A percentile compares a stretch with the other conserved stretches of the same genome.
phyloP scores from a whole-genome alignment of 2,329 filamentous ascomycete species.

The Zalaria obscura region DNA sequence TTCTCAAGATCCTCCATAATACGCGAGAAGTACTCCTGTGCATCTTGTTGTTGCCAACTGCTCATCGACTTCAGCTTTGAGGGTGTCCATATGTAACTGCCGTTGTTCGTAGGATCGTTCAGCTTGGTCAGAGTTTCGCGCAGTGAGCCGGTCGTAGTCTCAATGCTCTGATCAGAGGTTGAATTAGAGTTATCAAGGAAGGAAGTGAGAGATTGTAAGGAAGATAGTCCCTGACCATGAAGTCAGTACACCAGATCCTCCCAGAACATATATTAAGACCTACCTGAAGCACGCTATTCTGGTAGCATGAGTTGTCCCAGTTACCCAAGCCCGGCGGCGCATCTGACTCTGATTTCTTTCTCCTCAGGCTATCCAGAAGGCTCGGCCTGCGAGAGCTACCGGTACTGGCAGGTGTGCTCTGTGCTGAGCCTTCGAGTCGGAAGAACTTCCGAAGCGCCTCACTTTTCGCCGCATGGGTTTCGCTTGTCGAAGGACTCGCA shows the following conservation, averaged over 20 bases:
- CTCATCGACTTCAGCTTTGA: slow-evolving; percentile 77
- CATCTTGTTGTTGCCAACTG: slow-evolving; percentile 92
- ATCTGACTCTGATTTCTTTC: slow-evolving; percentile 10
- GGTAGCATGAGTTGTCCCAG: slow-evolving; percentile 91
- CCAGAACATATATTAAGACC: no score
- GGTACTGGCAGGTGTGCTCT: neutral
- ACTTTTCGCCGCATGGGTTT: slow-evolving; percentile 21
- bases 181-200: slow-evolving; percentile 10
- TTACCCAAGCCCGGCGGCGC: slow-evolving; percentile 61
- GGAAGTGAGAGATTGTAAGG: slow-evolving; percentile 49
- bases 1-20: slow-evolving; percentile 44
- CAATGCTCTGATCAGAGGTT: slow-evolving; percentile 18
- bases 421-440: slow-evolving; percentile 21
- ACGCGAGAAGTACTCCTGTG: slow-evolving; percentile 92
- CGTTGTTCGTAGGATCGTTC: slow-evolving; percentile 55
- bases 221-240: slow-evolving; percentile 40
- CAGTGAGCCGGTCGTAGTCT: slow-evolving; percentile 38
- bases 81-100: slow-evolving; percentile 69
- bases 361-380: neutral
- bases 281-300: slow-evolving; percentile 69
- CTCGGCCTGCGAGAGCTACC: neutral
- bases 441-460: slow-evolving; percentile 22
- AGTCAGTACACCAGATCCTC: no score
- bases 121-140: slow-evolving; percentile 55
- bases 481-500: neutral